Evolutionary conservation across 179 eudicot genomes (phyloP).

Genomic region (Vitellaria paradoxa): DNA sequence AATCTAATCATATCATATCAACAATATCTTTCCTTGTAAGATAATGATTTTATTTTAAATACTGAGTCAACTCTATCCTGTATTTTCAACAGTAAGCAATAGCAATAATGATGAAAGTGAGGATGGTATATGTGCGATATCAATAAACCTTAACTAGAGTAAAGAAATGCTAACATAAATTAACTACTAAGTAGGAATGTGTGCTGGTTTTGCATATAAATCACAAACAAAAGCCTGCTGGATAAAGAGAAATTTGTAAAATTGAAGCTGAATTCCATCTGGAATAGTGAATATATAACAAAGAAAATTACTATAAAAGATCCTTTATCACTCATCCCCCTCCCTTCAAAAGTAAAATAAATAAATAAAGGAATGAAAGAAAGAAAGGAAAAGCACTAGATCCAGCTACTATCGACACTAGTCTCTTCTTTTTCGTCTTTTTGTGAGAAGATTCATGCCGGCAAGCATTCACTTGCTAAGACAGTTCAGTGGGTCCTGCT

Average conservation of each 20-base stretch:
- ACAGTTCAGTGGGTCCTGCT: neutral
- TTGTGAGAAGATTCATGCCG: neutral
- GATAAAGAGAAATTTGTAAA: neutral
- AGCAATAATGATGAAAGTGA: neutral
- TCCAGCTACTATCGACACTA: neutral
- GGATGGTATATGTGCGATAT: neutral
- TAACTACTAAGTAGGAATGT: neutral
- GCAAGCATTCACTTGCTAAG: neutral
- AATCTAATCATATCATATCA: too few relatives aligned
- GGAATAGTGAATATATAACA: neutral
- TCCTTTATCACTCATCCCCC: too few relatives aligned
- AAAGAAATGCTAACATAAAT: neutral
- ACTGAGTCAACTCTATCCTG: too few relatives aligned
- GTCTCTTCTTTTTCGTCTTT: conserved; percentile 7
- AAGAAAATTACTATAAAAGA: too few relatives aligned
- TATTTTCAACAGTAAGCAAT: too few relatives aligned
- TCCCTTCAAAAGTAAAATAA: too few relatives aligned
- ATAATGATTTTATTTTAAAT: too few relatives aligned
- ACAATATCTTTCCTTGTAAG: too few relatives aligned
- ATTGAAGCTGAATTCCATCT: neutral
- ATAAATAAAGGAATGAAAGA: too few relatives aligned
- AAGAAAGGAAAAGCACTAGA: too few relatives aligned
- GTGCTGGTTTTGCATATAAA: neutral
- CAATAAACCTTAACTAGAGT: neutral
- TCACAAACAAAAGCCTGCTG: neutral